These are phyloP conservation scores for Acanthamoeba lenticulata DNA, from an alignment of 208 protist species.

Conservation along the genomic window DNA sequence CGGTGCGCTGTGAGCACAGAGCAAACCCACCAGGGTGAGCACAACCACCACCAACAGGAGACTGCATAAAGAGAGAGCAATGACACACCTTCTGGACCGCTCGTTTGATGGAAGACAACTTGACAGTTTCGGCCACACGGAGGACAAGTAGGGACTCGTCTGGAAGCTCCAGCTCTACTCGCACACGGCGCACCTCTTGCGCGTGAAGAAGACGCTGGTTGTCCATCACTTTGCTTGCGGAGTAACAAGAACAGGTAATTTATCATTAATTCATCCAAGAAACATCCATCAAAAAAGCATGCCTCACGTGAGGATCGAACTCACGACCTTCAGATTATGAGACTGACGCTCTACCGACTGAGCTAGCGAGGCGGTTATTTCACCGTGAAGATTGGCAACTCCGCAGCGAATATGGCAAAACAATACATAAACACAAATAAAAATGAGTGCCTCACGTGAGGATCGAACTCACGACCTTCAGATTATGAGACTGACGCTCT, in stretches of 20 bases:
- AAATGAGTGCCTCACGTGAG: constrained; percentile 70
- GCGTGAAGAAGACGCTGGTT: neutral
- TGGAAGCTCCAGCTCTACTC: neutral
- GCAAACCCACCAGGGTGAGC: neutral
- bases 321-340: constrained; percentile 76
- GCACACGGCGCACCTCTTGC: neutral
- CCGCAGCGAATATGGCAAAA: too few relatives aligned
- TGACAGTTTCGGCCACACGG: neutral
- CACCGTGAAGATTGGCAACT: too few relatives aligned
- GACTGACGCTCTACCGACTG: constrained; percentile 75
- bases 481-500: constrained; percentile 76
- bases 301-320: constrained; percentile 73
- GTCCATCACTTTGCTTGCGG: neutral
- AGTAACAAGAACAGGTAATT: too few relatives aligned
- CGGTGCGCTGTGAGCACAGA: neutral
- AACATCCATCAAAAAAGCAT: too few relatives aligned
- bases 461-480: constrained; percentile 75
- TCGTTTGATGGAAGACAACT: neutral
- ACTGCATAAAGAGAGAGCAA: neutral
- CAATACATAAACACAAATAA: too few relatives aligned
- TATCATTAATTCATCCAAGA: too few relatives aligned
- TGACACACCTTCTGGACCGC: neutral
- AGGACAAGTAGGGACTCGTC: neutral
- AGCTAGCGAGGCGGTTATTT: constrained; percentile 69
- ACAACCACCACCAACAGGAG: neutral